Evolutionary conservation across 345 rosid species (phyloP), one percentile per base, ranked within the genome.

Genomic region (Clausena lansium): DNA sequence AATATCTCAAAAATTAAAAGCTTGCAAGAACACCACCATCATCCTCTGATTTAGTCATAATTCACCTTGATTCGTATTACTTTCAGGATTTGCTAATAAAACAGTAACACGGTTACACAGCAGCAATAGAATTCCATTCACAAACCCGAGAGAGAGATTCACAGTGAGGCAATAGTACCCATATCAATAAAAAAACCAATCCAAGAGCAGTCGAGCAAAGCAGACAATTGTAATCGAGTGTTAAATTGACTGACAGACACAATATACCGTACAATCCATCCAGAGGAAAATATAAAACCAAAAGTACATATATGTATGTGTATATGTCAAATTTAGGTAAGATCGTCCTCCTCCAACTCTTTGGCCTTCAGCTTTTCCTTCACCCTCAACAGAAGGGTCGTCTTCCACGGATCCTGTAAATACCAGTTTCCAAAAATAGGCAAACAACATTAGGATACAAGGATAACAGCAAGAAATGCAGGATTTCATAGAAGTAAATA

Each of bases 291-390:
- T 52, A 80, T 81, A n/a, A 71, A 41, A 63, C 67, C 77, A 74
- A 59, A 74, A 27, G n/a, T 27, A 47, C 45, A 57, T 45, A 0
- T 2, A 45, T 45, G 17, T 38, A 47, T 17, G 47, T 45, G 63
- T 67, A 69, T 22, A 50, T 68, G 52, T 74, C 74, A 27, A 71
- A 76, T 76, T 91, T 85, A 95, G 81, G 99, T 97, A 70, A 97
- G 98, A 80, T 97, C 98, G 79, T 94, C 99, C 82, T 94, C 99
- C 78, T 97, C 99, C 66, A 93, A 62, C 83, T 97, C 99, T 83
- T 88, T 91, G 68, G 96, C 97, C 82, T 97, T 97, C 78, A 97
- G 88, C 92, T 93, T 97, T 79, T 97, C 98, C 86, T 97, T 97
- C 84, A 97, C 98, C 85, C 99, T 88, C 89, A 94, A 82, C 69